Evolutionary conservation across 2,329 filamentous ascomycete species (phyloP).

Genomic region (Hypoxylon sp.): DNA sequence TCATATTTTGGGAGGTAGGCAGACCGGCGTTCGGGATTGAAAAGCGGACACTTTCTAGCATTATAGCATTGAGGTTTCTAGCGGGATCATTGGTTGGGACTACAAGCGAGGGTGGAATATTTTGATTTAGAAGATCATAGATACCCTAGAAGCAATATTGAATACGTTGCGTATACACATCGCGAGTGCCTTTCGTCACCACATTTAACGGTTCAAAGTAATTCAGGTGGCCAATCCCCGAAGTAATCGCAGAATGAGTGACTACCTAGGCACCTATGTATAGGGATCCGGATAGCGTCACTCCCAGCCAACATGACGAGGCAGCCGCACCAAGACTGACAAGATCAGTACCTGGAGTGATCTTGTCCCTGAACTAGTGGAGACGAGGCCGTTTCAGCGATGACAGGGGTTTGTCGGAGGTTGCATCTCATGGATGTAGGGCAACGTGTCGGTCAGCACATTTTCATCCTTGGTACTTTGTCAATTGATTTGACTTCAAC

Average conservation of each 20-base stretch:
- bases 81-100: conserved; percentile 4
- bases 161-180: conserved; percentile 25
- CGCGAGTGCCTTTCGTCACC: no score
- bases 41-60: conserved; percentile 21
- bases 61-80: conserved; percentile 12
- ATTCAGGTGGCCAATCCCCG: no score
- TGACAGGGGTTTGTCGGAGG: conserved; percentile 8
- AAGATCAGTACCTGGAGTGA: not conserved
- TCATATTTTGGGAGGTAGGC: not conserved
- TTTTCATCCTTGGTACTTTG: not conserved
- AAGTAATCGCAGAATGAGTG: no score
- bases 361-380: not conserved
- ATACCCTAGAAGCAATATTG: conserved; percentile 41
- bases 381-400: conserved; percentile 18
- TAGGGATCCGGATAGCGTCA: no score
- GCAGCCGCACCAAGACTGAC: no score
- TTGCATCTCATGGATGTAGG: conserved; percentile 9
- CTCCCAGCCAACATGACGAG: no score
- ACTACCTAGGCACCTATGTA: no score
- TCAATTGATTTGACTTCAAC: not conserved
- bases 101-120: conserved; percentile 22
- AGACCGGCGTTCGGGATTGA: conserved; percentile 26
- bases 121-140: conserved; percentile 32
- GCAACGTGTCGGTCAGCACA: conserved; percentile 1
- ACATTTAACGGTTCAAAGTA: no score